Conservation (phyloP, 2,329 filamentous ascomycete species). For the Neonectria magnoliae region DNA sequence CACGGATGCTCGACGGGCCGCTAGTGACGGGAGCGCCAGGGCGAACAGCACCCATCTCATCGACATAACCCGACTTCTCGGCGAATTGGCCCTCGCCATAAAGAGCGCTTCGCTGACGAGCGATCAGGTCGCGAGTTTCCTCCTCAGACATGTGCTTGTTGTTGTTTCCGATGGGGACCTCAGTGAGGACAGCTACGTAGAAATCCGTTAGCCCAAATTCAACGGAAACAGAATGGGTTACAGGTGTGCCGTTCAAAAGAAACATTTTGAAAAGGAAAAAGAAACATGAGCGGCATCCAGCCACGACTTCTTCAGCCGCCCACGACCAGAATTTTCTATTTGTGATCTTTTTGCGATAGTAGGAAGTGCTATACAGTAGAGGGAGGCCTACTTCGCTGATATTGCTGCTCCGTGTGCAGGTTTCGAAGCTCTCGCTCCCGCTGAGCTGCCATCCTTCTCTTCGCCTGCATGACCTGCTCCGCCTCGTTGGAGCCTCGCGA, state of each 20-base stretch:
- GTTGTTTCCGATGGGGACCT: slow-evolving; percentile 66
- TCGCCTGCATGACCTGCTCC: slow-evolving; percentile 98
- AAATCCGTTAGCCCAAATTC: slow-evolving; percentile 51
- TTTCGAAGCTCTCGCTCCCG: slow-evolving; percentile 99
- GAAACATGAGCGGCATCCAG: slow-evolving; percentile 37
- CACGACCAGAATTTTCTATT: slow-evolving; percentile 51
- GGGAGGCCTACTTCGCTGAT: slow-evolving; percentile 97
- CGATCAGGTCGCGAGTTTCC: slow-evolving; percentile 93
- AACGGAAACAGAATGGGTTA: slow-evolving; percentile 43
- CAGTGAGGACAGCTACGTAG: slow-evolving; percentile 62
- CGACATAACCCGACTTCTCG: slow-evolving; percentile 72
- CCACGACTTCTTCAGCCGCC: slow-evolving; percentile 38
- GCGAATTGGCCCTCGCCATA: slow-evolving; percentile 83
- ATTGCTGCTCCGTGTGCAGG: slow-evolving; percentile 99
- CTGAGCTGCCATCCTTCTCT: slow-evolving; percentile 98
- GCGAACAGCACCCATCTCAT: slow-evolving; percentile 72
- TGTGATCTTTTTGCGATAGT: slow-evolving; percentile 49
- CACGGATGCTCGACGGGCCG: slow-evolving; percentile 72
- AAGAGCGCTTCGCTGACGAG: slow-evolving; percentile 92
- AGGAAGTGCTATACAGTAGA: slow-evolving; percentile 73
- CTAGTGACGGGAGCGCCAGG: slow-evolving; percentile 73
- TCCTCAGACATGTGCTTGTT: slow-evolving; percentile 94
- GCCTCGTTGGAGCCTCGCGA: slow-evolving; percentile 86
- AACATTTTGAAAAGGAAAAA: slow-evolving; percentile 35
- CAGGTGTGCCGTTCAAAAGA: slow-evolving; percentile 38